Percentiles rank a stretch among this genome's conserved stretches.
phyloP scores from a whole-genome alignment of 106 monocot genomes.

The Allium cepa region DNA sequence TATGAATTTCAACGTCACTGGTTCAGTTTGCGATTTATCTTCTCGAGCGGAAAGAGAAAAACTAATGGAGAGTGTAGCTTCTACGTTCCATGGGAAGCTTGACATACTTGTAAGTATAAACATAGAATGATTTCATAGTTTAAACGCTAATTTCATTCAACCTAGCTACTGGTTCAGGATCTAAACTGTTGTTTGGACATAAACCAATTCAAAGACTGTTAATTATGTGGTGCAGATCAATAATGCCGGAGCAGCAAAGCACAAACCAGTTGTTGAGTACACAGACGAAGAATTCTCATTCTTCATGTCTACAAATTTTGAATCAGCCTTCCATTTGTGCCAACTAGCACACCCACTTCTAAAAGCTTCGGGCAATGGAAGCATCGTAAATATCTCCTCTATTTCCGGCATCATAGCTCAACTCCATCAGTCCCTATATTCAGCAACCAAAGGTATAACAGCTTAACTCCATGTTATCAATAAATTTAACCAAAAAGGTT shows the following conservation, averaged over 20 bases:
- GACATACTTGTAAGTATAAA: conserved; percentile 62
- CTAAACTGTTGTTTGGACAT: neutral
- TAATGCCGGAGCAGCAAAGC: conserved; percentile 18
- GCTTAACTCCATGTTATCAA: neutral
- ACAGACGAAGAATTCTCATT: conserved; percentile 18
- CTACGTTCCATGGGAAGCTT: conserved; percentile 55
- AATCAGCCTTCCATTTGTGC: conserved; percentile 49
- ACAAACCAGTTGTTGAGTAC: conserved; percentile 14
- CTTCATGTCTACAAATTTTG: conserved; percentile 34
- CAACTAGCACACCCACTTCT: conserved; percentile 49
- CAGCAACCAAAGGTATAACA: conserved; percentile 37
- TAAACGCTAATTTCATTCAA: neutral
- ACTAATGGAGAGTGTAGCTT: conserved; percentile 26
- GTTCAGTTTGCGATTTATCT: conserved; percentile 50
- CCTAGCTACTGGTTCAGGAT: neutral
- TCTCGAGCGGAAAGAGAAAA: conserved; percentile 26
- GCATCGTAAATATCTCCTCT: conserved; percentile 39
- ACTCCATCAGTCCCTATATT: conserved; percentile 10
- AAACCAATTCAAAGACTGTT: neutral
- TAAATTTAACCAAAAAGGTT: too few species aligned
- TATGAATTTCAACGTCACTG: conserved; percentile 40
- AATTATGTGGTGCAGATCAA: conserved; percentile 16
- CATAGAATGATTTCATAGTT: neutral
- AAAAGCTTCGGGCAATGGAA: conserved; percentile 29
- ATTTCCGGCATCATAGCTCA: conserved; percentile 23